Evolutionary conservation across 257 asterid species (phyloP).

Genomic region (Solanum ossicruentum): DNA sequence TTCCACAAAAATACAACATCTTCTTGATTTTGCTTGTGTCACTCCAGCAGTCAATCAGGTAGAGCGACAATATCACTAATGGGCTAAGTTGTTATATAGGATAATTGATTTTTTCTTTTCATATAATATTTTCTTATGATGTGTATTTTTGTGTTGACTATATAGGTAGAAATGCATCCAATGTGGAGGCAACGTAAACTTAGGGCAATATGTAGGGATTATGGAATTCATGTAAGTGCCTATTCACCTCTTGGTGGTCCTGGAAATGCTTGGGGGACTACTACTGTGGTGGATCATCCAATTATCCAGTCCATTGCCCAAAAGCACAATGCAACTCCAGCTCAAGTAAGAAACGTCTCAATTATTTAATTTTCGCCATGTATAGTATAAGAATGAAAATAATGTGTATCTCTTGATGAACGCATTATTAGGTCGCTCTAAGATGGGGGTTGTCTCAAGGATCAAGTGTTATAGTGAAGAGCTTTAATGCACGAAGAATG

Average conservation of each 20-base stretch:
- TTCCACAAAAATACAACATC: slow-evolving; percentile 29
- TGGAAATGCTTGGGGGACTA: slow-evolving; percentile 79
- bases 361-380: neutral
- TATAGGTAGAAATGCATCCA: slow-evolving; percentile 87
- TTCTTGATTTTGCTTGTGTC: slow-evolving; percentile 35
- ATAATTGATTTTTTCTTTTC: no score
- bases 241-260: slow-evolving; percentile 80
- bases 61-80: neutral
- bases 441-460: slow-evolving; percentile 71
- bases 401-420: neutral
- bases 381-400: neutral
- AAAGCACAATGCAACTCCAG: slow-evolving; percentile 57
- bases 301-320: slow-evolving; percentile 43
- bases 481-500: slow-evolving; percentile 54
- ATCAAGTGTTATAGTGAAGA: slow-evolving; percentile 60
- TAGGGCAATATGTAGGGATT: slow-evolving; percentile 33
- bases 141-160: neutral
- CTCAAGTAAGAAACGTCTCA: slow-evolving; percentile 33
- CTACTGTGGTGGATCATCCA: slow-evolving; percentile 49
- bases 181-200: slow-evolving; percentile 80
- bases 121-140: neutral
- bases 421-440: slow-evolving; percentile 36
- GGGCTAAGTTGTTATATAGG: neutral
- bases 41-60: slow-evolving; percentile 75
- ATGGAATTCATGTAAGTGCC: slow-evolving; percentile 61